Evolutionary conservation across 495 filamentous ascomycete species (phyloP), one percentile per base, ranked within the genome.

Genomic region (Oidiodendron maius): DNA sequence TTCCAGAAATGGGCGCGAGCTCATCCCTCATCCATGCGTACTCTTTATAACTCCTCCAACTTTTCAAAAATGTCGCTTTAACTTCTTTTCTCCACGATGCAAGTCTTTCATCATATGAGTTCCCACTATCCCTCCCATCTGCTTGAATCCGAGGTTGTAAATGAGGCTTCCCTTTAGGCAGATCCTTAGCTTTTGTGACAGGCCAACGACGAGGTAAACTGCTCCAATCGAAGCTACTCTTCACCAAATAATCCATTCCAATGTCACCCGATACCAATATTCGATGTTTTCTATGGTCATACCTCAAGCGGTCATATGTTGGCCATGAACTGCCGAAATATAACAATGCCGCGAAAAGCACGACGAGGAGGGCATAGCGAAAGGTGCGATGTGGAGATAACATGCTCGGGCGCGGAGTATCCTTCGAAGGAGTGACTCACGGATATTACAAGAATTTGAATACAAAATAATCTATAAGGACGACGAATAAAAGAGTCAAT

Each of bases 1-100:
- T 62, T 13, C 77, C 78, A 30, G 72, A 76, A 6, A 87, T 63
- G 1, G 91, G 90, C 23, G 64, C 71, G 23, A 95, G 63, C 63
- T 96, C 91, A 60, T 96, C 91, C 46, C 84, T 77, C 43, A 81
- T 68, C 83, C 84, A 94, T 10, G 91, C 91, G 63, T 84, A 74
- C 18, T 75, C 64, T 63, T 80, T 86, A 63, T 96, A 96, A 42
- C 84, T 83, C 11, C 77, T 71, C 90, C 90, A 96, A 0, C 82
- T 8, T 9, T 21, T 34, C 25, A 17, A 2, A 16, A 46, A 46
- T 30, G 12, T 12, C 26, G 5, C 12, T 12, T 12, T 5, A 5
- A 30, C 26, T 30, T 30, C 26, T 5, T 30, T 12, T 30, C 26
- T 5, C 5, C 26, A 12, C 26, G 26, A 30, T 5, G 5, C 26